Evolutionary conservation across 257 asterid genomes (phyloP).

Genomic region (Solanum raphanifolium): DNA sequence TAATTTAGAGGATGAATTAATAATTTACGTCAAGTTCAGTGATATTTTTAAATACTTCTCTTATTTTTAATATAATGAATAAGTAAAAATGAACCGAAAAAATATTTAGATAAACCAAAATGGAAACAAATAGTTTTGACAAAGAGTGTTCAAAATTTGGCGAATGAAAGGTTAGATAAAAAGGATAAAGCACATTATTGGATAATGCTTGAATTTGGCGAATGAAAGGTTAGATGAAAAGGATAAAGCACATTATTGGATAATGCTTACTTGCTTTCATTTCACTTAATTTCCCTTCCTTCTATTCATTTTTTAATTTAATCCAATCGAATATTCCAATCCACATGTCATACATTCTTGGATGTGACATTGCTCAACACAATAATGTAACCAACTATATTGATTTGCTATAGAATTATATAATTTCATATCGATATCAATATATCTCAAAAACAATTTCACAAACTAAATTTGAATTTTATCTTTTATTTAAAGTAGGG

Average conservation of each 20-base stretch:
- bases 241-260: background rate
- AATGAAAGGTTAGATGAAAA: background rate
- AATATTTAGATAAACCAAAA: background rate
- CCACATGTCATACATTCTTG: background rate
- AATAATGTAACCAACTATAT: background rate
- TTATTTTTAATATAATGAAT: background rate
- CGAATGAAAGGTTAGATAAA: background rate
- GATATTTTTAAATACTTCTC: no score
- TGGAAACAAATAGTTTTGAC: background rate
- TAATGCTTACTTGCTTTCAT: background rate
- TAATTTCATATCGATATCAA: background rate
- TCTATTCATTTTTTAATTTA: background rate
- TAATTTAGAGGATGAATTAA: no score
- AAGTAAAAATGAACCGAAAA: background rate
- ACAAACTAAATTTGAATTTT: background rate
- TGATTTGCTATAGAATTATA: background rate
- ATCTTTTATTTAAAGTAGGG: background rate
- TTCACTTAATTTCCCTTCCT: background rate
- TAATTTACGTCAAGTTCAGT: no score
- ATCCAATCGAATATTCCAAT: background rate
- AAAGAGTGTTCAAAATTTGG: background rate
- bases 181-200: background rate
- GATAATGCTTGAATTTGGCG: background rate
- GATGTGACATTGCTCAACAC: background rate
- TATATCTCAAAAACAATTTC: no score